Evolutionary conservation across 352 stramenopile species (phyloP).

Genomic region (Phytophthora fragariaefolia): DNA sequence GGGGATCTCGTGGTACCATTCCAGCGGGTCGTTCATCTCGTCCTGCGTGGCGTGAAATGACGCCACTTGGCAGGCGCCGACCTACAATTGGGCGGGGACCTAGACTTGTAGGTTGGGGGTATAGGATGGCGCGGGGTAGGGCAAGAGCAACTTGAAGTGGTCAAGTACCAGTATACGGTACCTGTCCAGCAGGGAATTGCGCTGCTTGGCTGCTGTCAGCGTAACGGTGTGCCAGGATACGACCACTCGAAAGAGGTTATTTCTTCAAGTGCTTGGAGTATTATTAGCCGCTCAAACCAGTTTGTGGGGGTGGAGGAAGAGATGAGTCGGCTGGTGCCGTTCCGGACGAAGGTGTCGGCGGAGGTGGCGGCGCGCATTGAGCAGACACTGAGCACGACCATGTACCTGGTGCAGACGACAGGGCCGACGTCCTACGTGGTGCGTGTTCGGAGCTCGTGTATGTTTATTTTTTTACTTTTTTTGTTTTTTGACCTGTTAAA

Average conservation of each 20-base stretch:
- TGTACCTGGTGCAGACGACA: constrained; percentile 85
- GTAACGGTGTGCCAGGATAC: no score
- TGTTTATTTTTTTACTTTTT: no score
- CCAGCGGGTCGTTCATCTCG: constrained; percentile 88
- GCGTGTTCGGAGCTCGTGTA: no score
- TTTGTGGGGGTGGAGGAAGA: constrained; percentile 2
- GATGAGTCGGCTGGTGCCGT: constrained; percentile 78
- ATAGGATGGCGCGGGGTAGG: no score
- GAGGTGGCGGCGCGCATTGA: constrained; percentile 64
- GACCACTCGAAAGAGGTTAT: no score
- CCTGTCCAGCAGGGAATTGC: no score
- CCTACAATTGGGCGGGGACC: neutral
- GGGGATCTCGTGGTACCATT: constrained; percentile 99
- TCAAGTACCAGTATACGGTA: no score
- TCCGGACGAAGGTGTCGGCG: constrained; percentile 59
- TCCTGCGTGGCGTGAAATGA: constrained; percentile 35
- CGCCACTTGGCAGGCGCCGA: constrained; percentile 39
- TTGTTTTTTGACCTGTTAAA: no score
- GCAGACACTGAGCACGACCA: constrained; percentile 64
- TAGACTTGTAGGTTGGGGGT: neutral
- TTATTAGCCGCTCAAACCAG: constrained; percentile 3
- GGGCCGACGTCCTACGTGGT: constrained; percentile 84
- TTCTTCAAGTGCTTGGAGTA: no score
- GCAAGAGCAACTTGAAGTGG: no score
- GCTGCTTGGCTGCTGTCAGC: no score